Percentiles rank a stretch among this genome's conserved stretches.
Evolutionary conservation across 2,329 filamentous ascomycete genomes (phyloP).

Genomic region (Claviceps arundinis): DNA sequence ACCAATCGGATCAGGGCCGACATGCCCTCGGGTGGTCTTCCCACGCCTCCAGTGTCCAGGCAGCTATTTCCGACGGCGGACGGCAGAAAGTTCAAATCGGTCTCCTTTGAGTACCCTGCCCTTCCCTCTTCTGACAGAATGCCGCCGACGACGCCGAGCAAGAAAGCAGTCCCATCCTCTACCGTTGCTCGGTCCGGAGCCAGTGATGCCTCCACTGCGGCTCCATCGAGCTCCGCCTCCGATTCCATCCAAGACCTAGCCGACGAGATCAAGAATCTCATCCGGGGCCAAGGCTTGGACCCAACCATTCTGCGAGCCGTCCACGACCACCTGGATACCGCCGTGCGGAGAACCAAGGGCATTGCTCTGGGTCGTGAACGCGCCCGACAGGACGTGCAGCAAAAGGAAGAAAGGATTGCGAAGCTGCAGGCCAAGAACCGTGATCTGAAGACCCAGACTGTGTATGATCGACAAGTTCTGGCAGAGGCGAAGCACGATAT

Average conservation of each 20-base stretch:
- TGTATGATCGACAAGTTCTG: slow-evolving; percentile 19
- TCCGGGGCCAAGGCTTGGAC: slow-evolving; percentile 30
- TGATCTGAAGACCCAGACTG: slow-evolving; percentile 25
- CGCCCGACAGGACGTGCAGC: slow-evolving; percentile 45
- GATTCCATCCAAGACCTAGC: slow-evolving; percentile 22
- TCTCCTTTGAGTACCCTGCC: slow-evolving; percentile 16
- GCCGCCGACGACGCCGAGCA: background rate
- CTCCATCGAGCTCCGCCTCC: slow-evolving; percentile 8
- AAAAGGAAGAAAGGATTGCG: slow-evolving; percentile 39
- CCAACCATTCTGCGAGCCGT: slow-evolving; percentile 24
- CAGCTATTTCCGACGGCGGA: slow-evolving; percentile 21
- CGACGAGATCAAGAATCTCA: slow-evolving; percentile 34
- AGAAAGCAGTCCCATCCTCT: background rate
- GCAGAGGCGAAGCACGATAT: slow-evolving; percentile 24
- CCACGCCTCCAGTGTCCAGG: slow-evolving; percentile 23
- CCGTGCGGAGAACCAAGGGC: slow-evolving; percentile 47
- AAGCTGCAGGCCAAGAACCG: slow-evolving; percentile 23
- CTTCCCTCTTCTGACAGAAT: background rate
- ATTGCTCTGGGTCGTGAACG: slow-evolving; percentile 53
- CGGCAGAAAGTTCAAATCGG: slow-evolving; percentile 19
- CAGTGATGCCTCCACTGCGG: background rate
- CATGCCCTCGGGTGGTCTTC: slow-evolving; percentile 11
- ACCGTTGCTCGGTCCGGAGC: background rate
- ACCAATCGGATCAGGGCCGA: slow-evolving; percentile 11
- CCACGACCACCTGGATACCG: slow-evolving; percentile 32